Conservation (phyloP, 768 basidiomycete genomes). For the Leccinum variicolor region DNA sequence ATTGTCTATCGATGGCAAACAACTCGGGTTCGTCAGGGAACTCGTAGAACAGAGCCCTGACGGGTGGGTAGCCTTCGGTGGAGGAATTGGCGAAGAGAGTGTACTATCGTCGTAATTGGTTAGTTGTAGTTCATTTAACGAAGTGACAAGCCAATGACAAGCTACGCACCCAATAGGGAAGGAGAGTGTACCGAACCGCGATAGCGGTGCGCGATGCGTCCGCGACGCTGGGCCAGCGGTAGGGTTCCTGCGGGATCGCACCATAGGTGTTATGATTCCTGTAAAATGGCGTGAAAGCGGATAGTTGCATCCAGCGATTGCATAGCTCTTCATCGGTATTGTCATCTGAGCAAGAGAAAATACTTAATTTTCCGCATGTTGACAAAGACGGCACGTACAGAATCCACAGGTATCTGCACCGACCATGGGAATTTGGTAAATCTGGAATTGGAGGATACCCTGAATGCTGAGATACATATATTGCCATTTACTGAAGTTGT, state of each 20-base stretch:
- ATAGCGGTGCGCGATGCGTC: slow-evolving; percentile 71
- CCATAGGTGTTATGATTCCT: slow-evolving; percentile 68
- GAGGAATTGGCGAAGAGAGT: slow-evolving; percentile 69
- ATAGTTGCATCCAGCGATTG: slow-evolving; percentile 81
- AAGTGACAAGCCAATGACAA: background rate
- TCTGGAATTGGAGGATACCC: slow-evolving; percentile 77
- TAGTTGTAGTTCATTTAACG: slow-evolving; percentile 24
- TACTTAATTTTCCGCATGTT: background rate
- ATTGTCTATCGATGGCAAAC: slow-evolving; percentile 61
- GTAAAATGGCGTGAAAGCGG: slow-evolving; percentile 76
- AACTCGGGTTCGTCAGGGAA: slow-evolving; percentile 69
- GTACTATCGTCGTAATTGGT: slow-evolving; percentile 40
- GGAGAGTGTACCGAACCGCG: slow-evolving; percentile 56
- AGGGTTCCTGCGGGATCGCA: slow-evolving; percentile 73
- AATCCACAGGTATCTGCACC: slow-evolving; percentile 60
- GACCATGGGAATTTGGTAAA: slow-evolving; percentile 78
- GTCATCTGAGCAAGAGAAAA: slow-evolving; percentile 24
- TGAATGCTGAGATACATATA: slow-evolving; percentile 68
- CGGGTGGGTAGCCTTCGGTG: slow-evolving; percentile 55
- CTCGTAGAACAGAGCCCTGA: slow-evolving; percentile 75
- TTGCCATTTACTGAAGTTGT: slow-evolving; percentile 69
- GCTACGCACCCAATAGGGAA: slow-evolving; percentile 70
- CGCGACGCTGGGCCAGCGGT: slow-evolving; percentile 74
- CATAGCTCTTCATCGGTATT: slow-evolving; percentile 78
- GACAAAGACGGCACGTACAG: slow-evolving; percentile 8